Evolutionary conservation across 495 filamentous ascomycete genomes (phyloP).

Genomic region (Xylaria castorea): DNA sequence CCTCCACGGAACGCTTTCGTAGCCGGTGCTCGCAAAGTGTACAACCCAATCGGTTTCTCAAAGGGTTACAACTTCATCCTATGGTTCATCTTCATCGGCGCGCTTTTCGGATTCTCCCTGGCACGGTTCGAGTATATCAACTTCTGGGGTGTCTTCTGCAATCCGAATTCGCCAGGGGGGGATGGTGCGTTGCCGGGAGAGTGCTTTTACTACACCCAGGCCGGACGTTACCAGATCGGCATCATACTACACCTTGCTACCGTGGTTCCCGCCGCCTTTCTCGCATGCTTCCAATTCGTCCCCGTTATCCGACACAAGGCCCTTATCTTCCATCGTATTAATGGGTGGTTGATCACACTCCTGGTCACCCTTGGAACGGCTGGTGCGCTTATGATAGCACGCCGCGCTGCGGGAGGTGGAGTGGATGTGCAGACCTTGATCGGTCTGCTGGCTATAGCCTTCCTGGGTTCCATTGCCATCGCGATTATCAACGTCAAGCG

Average conservation of each 20-base stretch:
- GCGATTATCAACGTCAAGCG: conserved; percentile 59
- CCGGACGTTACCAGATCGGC: conserved; percentile 47
- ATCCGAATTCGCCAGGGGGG: conserved; percentile 5
- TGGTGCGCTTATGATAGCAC: conserved; percentile 53
- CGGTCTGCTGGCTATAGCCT: conserved; percentile 46
- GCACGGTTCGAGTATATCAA: conserved; percentile 43
- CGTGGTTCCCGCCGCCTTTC: conserved; percentile 54
- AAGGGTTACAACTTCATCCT: conserved; percentile 49
- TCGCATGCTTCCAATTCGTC: conserved; percentile 58
- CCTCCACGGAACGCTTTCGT: conserved; percentile 21
- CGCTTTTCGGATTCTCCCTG: conserved; percentile 41
- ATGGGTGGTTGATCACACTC: conserved; percentile 55
- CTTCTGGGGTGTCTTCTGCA: conserved; percentile 42
- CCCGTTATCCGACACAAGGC: conserved; percentile 56
- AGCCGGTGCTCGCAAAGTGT: conserved; percentile 35
- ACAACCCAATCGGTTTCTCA: conserved; percentile 47
- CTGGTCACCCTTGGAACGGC: conserved; percentile 48
- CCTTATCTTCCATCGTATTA: conserved; percentile 58
- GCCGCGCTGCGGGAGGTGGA: conserved; percentile 53
- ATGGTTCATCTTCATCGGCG: conserved; percentile 44
- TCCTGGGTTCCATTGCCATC: conserved; percentile 41
- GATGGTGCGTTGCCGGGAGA: conserved; percentile 51
- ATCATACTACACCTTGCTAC: conserved; percentile 55
- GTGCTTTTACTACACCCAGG: conserved; percentile 54
- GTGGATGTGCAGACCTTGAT: conserved; percentile 48